Percentiles rank a stretch among this genome's conserved stretches.
phyloP scores from a whole-genome alignment of 2,329 filamentous ascomycete species.

The Proliferodiscus dingleyae region DNA sequence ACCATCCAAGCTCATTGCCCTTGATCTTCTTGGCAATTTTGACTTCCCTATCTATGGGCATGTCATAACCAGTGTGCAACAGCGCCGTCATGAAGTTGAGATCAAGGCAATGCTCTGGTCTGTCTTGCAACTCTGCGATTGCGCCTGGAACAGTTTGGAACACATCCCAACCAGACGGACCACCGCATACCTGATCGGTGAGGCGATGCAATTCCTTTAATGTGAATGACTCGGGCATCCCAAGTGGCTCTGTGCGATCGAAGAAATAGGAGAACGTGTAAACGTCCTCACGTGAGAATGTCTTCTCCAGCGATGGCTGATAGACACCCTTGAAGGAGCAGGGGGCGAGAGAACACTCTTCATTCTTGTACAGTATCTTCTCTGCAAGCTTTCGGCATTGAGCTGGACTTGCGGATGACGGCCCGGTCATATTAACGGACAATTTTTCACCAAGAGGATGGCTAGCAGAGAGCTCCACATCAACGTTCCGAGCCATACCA shows the following conservation, averaged over 20 bases:
- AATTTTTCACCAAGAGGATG: slow-evolving; percentile 61
- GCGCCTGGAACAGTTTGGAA: slow-evolving; percentile 75
- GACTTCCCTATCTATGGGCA: slow-evolving; percentile 93
- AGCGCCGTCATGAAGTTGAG: slow-evolving; percentile 94
- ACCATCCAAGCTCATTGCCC: slow-evolving; percentile 95
- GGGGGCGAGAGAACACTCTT: slow-evolving; percentile 74
- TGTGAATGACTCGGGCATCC: slow-evolving; percentile 98
- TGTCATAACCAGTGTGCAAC: slow-evolving; percentile 93
- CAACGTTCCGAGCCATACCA: slow-evolving; percentile 69
- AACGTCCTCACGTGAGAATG: slow-evolving; percentile 84
- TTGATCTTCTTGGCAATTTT: slow-evolving; percentile 99
- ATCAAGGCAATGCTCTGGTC: slow-evolving; percentile 90
- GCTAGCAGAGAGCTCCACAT: slow-evolving; percentile 62
- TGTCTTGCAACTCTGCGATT: slow-evolving; percentile 70
- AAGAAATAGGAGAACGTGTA: slow-evolving; percentile 99
- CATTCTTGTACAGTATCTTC: slow-evolving; percentile 84
- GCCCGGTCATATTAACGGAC: slow-evolving; percentile 84
- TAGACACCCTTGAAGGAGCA: slow-evolving; percentile 98
- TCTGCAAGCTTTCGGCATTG: slow-evolving; percentile 90
- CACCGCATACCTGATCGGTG: slow-evolving; percentile 77
- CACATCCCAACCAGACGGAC: slow-evolving; percentile 70
- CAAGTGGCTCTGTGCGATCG: slow-evolving; percentile 87
- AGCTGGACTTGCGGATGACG: slow-evolving; percentile 66
- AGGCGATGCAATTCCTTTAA: slow-evolving; percentile 85
- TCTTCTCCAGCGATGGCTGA: slow-evolving; percentile 87